Conservation (phyloP, 306 rosid genomes). For the Acacia melanoxylon region DNA sequence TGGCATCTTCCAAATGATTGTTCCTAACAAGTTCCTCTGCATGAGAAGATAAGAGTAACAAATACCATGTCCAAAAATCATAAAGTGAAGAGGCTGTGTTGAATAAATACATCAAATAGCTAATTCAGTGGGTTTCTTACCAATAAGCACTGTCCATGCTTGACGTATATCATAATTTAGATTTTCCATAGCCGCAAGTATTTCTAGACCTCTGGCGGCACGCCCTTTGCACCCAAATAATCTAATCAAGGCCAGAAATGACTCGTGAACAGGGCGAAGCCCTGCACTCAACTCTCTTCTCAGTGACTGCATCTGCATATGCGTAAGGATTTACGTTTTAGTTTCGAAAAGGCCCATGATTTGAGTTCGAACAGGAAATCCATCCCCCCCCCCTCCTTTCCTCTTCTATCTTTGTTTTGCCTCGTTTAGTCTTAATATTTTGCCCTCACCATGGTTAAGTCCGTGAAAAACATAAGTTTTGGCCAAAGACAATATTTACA, state of each 20-base stretch:
- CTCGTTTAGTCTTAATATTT: background rate
- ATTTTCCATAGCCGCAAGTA: slow-evolving; percentile 88
- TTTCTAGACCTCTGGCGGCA: slow-evolving; percentile 64
- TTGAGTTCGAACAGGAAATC: background rate
- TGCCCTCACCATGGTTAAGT: background rate
- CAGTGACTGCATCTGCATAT: slow-evolving; percentile 70
- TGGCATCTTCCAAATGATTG: slow-evolving; percentile 78
- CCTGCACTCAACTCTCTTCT: slow-evolving; percentile 86
- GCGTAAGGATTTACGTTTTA: background rate
- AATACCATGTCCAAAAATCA: background rate
- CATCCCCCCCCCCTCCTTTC: background rate
- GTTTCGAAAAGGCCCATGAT: background rate
- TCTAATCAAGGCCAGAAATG: slow-evolving; percentile 75
- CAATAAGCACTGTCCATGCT: slow-evolving; percentile 84
- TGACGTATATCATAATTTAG: slow-evolving; percentile 77
- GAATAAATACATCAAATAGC: background rate
- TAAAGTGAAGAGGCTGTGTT: background rate
- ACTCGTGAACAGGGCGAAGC: slow-evolving; percentile 87
- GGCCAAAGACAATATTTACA: background rate
- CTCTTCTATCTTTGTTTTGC: no score
- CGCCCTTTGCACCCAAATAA: slow-evolving; percentile 75
- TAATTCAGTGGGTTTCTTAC: slow-evolving; percentile 27
- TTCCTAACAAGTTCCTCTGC: slow-evolving; percentile 78
- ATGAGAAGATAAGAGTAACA: slow-evolving; percentile 5
- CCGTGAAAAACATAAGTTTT: background rate